These are phyloP conservation scores for Decorospora gaudefroyi DNA, from an alignment of 2,329 filamentous ascomycete species.

Conservation along the genomic window DNA sequence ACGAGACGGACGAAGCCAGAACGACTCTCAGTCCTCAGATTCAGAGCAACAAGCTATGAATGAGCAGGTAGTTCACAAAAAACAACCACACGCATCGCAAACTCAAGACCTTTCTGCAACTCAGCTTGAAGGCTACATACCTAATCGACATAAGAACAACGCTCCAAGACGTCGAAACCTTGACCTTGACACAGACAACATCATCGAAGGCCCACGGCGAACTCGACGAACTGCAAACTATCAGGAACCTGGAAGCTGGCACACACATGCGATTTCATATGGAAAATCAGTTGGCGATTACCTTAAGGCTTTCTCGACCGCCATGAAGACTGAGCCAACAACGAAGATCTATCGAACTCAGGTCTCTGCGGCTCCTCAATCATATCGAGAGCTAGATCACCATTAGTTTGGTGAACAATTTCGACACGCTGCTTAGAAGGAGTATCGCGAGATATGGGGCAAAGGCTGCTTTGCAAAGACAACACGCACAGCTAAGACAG, in stretches of 20 bases:
- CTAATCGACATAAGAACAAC: too few species aligned
- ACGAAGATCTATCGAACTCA: background rate
- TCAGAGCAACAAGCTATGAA: too few species aligned
- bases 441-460: background rate
- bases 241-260: background rate
- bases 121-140: too few species aligned
- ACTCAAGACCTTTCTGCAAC: too few species aligned
- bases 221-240: background rate
- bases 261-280: background rate
- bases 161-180: background rate
- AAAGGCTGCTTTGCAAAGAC: background rate
- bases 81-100: too few species aligned
- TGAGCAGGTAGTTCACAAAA: too few species aligned
- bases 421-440: background rate
- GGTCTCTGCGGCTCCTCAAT: background rate
- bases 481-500: background rate
- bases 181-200: background rate
- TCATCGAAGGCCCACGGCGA: background rate
- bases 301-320: background rate
- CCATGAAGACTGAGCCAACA: background rate
- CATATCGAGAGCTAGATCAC: background rate
- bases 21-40: too few species aligned
- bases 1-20: background rate
- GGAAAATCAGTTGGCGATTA: too few species aligned
- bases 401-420: background rate